Percentiles rank a stretch among this genome's conserved stretches.
Conservation (phyloP, 257 asterid species). For the Fraxinus pennsylvanica region DNA sequence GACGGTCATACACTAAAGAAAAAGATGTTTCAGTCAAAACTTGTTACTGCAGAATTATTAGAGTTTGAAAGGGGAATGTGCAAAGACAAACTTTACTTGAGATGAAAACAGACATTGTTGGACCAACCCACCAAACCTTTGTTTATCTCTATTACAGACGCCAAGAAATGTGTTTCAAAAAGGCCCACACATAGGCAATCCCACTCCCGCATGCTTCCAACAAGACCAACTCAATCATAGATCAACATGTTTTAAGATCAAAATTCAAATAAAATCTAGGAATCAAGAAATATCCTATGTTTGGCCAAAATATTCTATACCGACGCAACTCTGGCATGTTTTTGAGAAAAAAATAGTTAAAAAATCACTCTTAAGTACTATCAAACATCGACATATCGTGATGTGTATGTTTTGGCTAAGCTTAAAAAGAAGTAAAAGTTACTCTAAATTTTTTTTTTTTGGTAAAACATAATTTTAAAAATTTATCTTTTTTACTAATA, state of each 20-base stretch:
- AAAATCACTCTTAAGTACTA: not conserved
- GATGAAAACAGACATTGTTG: not conserved
- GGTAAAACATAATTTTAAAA: too few relatives aligned
- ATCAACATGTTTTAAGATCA: not conserved
- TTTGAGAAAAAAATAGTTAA: not conserved
- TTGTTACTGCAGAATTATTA: not conserved
- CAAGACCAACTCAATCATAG: conserved; percentile 12
- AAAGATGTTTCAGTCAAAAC: not conserved
- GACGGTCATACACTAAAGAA: not conserved
- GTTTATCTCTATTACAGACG: not conserved
- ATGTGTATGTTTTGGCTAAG: not conserved
- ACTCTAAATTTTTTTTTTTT: too few relatives aligned
- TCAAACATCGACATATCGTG: not conserved
- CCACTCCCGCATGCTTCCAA: not conserved
- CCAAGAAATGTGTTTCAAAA: not conserved
- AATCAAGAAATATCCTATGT: not conserved
- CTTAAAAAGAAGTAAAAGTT: too few relatives aligned
- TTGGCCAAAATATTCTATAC: not conserved
- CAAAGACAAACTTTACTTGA: not conserved
- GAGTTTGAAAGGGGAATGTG: not conserved
- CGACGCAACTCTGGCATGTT: not conserved
- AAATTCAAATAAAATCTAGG: not conserved
- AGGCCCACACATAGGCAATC: not conserved
- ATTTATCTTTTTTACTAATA: too few relatives aligned
- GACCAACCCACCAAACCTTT: conserved; percentile 1